Base-by-base conservation (phyloP, 345 rosid genomes). In the Eutrema japonicum region DNA sequence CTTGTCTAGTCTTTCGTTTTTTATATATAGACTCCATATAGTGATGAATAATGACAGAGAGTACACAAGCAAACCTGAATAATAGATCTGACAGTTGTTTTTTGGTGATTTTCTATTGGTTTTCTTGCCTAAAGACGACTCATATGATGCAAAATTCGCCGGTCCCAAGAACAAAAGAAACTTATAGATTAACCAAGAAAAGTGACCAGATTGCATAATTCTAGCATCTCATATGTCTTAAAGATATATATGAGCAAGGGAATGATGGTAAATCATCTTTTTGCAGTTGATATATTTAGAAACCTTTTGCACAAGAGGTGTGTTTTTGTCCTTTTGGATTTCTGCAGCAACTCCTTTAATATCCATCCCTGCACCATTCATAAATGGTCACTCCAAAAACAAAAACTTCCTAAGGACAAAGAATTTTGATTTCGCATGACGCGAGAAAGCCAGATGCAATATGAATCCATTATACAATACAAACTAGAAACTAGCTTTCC, bases 241-340 rank as follows among this genome's bases (percentile, higher is more conserved):
- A 16, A 43, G 36, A 66, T 70, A 32, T 51, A 49, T 32, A 52
- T 13, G 35, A 56, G 16, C 66, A 27, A 30, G 14, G 14, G 49
- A 63, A 68, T 43, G 18, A 52, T 48, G 66, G 16, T 55, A 62
- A 36, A 37, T 48, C 32, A 64, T 48, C 42, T 32, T 30, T 16
- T 54, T 70, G 26, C 43, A 64, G 22, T 36, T 8, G 40, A 82
- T 16, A 22, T 54, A 65, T 72, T 13, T 52, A 51, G 62, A 70
- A 79, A 94, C 96, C 98, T 91, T 88, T 46, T 66, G 87, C 78
- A 91, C 94, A 55, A 91, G 89, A 79, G 91, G 88, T 13, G 93
- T 91, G 66, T 74, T 85, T n/a, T 83, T 86, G 84, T 88, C 89
- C 86, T 78, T 85, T 77, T 59, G 87, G 74, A 92, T 87, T 86